A percentile compares a stretch with the other conserved stretches of the same genome.
Evolutionary conservation across 164 flowering plant genomes (phyloP).

Genomic region (Umbellularia californica): DNA sequence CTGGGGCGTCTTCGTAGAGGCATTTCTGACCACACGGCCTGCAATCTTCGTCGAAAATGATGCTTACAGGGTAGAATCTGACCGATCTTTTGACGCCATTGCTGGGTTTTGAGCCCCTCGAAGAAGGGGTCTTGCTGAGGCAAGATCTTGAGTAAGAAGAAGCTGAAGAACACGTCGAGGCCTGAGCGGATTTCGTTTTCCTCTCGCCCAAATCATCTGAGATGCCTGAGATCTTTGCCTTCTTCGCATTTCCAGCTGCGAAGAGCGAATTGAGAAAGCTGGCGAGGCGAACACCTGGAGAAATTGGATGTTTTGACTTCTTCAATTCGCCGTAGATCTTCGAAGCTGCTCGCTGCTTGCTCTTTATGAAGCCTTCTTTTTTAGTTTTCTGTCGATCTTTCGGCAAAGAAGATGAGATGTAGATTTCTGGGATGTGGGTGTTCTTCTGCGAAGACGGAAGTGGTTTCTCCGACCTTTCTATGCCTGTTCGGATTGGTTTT

Average conservation of each 20-base stretch:
- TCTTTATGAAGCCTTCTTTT: conserved; percentile 37
- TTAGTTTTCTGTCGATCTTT: conserved; percentile 21
- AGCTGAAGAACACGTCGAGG: conserved; percentile 66
- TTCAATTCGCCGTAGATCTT: conserved; percentile 79
- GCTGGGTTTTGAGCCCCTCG: conserved; percentile 32
- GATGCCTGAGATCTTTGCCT: conserved; percentile 31
- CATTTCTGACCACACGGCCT: conserved; percentile 53
- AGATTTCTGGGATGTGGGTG: background rate
- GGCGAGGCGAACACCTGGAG: conserved; percentile 77
- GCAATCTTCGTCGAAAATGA: conserved; percentile 57
- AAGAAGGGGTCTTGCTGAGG: conserved; percentile 66
- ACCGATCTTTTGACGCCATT: conserved; percentile 59
- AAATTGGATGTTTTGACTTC: conserved; percentile 80
- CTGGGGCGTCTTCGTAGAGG: conserved; percentile 2
- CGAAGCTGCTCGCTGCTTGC: conserved; percentile 67
- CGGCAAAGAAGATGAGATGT: background rate
- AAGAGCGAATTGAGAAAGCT: conserved; percentile 77
- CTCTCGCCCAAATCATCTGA: conserved; percentile 11
- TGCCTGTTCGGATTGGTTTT: conserved; percentile 48
- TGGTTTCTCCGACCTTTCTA: conserved; percentile 11
- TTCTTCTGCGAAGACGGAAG: background rate
- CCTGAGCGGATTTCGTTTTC: conserved; percentile 27
- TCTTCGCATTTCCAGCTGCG: conserved; percentile 38
- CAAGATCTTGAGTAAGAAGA: conserved; percentile 82
- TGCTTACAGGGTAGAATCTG: conserved; percentile 68